Percentiles rank a stretch among this genome's conserved stretches.
Conservation (phyloP, 2,329 filamentous ascomycete genomes). For the Colletotrichum eleusines region DNA sequence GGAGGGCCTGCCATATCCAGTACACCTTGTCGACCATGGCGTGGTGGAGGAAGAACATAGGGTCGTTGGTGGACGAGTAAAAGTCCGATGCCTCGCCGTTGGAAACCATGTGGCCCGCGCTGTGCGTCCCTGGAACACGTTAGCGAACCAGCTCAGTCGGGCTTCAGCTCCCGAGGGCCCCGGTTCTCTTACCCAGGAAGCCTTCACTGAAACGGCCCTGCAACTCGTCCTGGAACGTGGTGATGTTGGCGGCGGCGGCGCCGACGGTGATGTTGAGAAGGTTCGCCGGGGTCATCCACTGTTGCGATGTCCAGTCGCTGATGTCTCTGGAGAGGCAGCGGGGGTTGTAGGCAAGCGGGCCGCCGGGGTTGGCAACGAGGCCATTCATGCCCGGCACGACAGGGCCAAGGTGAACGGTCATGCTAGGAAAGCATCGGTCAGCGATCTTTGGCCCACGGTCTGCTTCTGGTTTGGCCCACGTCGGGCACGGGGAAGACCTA, state of each 20-base stretch:
- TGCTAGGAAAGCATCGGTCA: slow-evolving; percentile 22
- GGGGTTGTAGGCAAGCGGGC: slow-evolving; percentile 45
- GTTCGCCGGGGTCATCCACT: slow-evolving; percentile 44
- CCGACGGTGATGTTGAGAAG: slow-evolving; percentile 42
- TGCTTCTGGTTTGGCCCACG: too few species aligned
- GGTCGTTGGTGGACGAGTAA: slow-evolving; percentile 45
- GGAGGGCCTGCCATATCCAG: slow-evolving; percentile 47
- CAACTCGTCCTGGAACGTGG: slow-evolving; percentile 50
- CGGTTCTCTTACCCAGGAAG: slow-evolving; percentile 44
- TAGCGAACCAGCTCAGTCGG: background rate
- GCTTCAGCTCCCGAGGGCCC: slow-evolving; percentile 11
- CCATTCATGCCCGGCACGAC: slow-evolving; percentile 40
- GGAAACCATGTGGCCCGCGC: slow-evolving; percentile 47
- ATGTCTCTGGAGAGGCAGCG: slow-evolving; percentile 49
- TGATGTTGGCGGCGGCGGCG: slow-evolving; percentile 46
- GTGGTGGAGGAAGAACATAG: slow-evolving; percentile 46
- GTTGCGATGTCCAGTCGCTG: slow-evolving; percentile 41
- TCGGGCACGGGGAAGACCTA: slow-evolving; percentile 42
- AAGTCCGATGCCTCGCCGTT: slow-evolving; percentile 47
- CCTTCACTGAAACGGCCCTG: slow-evolving; percentile 47
- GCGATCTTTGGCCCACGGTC: background rate
- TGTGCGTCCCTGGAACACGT: slow-evolving; percentile 21
- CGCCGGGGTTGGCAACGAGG: slow-evolving; percentile 44
- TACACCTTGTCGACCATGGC: slow-evolving; percentile 46
- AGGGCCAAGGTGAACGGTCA: slow-evolving; percentile 49